A percentile compares a stretch with the other conserved stretches of the same genome.
phyloP scores from a whole-genome alignment of 2,329 filamentous ascomycete genomes.

The Neofusicoccum kwambonambiense region DNA sequence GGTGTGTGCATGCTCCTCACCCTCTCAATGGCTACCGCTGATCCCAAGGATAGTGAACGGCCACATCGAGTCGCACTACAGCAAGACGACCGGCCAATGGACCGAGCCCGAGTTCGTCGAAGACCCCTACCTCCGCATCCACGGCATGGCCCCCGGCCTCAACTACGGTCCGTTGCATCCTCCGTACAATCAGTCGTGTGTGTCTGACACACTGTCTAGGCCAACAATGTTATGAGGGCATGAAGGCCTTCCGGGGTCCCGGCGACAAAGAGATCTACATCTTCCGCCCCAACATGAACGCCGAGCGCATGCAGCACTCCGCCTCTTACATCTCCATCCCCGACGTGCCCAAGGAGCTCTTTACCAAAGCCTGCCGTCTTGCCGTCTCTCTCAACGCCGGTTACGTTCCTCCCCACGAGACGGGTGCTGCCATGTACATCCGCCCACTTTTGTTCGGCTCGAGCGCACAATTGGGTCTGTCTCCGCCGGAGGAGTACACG shows the following conservation, averaged over 20 bases:
- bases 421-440: conserved; percentile 89
- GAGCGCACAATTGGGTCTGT: conserved; percentile 81
- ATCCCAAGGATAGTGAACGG: conserved; percentile 69
- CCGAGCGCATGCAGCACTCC: conserved; percentile 78
- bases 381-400: conserved; percentile 87
- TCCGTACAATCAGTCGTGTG: not conserved
- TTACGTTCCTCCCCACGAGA: conserved; percentile 85
- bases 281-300: conserved; percentile 87
- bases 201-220: conserved; percentile 35
- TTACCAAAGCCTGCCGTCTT: conserved; percentile 72
- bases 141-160: conserved; percentile 91
- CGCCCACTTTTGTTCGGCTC: conserved; percentile 86
- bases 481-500: conserved; percentile 85
- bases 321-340: conserved; percentile 83
- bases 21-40: not conserved
- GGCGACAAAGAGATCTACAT: conserved; percentile 70
- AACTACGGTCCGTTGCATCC: conserved; percentile 66
- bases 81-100: conserved; percentile 72
- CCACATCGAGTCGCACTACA: conserved; percentile 87
- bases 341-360: conserved; percentile 71
- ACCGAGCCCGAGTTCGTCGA: conserved; percentile 73
- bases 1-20: conserved; percentile 51
- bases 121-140: conserved; percentile 82
- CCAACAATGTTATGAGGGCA: conserved; percentile 96
- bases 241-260: conserved; percentile 88